These are phyloP conservation scores for Claviceps sp. DNA, from an alignment of 2,329 filamentous ascomycete genomes.

Conservation along the genomic window DNA sequence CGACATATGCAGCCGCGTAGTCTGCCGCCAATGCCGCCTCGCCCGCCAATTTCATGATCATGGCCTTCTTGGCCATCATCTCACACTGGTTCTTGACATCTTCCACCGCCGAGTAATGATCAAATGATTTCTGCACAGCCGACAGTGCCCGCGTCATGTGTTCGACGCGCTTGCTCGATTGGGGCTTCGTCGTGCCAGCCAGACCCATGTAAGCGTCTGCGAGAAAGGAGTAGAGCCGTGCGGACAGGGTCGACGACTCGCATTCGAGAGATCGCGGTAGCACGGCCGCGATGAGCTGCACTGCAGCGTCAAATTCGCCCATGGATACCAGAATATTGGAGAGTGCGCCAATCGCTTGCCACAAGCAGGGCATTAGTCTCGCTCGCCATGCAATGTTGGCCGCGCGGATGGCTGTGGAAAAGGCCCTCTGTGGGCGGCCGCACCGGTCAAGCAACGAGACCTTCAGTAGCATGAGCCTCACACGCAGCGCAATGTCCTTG, in stretches of 20 bases:
- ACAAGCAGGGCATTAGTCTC: slow-evolving; percentile 54
- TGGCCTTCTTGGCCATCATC: slow-evolving; percentile 70
- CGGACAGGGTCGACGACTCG: slow-evolving; percentile 47
- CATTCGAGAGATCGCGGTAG: slow-evolving; percentile 68
- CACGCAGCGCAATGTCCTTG: slow-evolving; percentile 47
- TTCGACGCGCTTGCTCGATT: slow-evolving; percentile 36
- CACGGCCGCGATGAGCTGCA: slow-evolving; percentile 50
- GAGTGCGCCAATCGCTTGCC: slow-evolving; percentile 56
- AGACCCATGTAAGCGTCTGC: slow-evolving; percentile 70
- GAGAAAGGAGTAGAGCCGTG: slow-evolving; percentile 54
- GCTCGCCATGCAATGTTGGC: slow-evolving; percentile 60
- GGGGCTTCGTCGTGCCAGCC: slow-evolving; percentile 40
- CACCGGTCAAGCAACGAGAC: slow-evolving; percentile 54
- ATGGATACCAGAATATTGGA: slow-evolving; percentile 56
- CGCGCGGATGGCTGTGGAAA: slow-evolving; percentile 64
- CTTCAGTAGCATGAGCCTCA: slow-evolving; percentile 62
- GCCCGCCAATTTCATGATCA: slow-evolving; percentile 57
- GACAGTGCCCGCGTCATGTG: slow-evolving; percentile 44
- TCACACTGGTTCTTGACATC: slow-evolving; percentile 58
- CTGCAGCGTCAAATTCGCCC: slow-evolving; percentile 55
- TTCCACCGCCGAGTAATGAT: slow-evolving; percentile 52
- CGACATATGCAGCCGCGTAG: slow-evolving; percentile 51
- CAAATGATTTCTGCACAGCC: slow-evolving; percentile 49
- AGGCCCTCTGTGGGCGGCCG: slow-evolving; percentile 58
- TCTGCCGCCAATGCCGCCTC: slow-evolving; percentile 52